Evolutionary conservation across 495 filamentous ascomycete genomes (phyloP).

Genomic region (Ascobolus immersus): DNA sequence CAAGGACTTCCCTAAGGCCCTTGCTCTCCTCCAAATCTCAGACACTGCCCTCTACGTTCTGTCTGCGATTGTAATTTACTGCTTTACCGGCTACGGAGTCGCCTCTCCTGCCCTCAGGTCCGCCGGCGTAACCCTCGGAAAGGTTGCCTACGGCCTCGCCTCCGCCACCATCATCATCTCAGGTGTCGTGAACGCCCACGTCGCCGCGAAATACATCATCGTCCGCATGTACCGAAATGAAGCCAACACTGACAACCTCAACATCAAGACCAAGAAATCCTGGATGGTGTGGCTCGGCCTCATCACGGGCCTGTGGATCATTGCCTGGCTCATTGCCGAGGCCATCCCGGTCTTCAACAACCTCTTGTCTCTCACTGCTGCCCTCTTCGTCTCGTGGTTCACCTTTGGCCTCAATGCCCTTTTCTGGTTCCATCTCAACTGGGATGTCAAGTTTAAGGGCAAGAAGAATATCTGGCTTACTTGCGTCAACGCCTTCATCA

Average conservation of each 20-base stretch:
- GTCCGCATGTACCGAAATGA: too few species aligned
- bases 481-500: too few species aligned
- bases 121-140: conserved; percentile 32
- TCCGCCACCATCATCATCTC: conserved; percentile 48
- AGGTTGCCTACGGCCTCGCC: conserved; percentile 56
- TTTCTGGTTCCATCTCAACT: conserved; percentile 40
- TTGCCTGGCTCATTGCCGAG: conserved; percentile 47
- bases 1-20: conserved; percentile 32
- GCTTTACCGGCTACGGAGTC: conserved; percentile 41
- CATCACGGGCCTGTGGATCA: conserved; percentile 29
- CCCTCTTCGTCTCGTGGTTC: conserved; percentile 38
- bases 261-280: conserved; percentile 34
- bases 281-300: conserved; percentile 31
- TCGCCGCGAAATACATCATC: conserved; percentile 16
- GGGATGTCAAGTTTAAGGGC: conserved; percentile 22
- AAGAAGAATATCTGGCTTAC: conserved; percentile 24
- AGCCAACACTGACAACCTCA: conserved; percentile 16
- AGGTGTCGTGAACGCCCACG: conserved; percentile 47
- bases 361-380: conserved; percentile 29
- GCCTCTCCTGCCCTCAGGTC: conserved; percentile 42
- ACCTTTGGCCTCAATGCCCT: too few species aligned
- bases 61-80: conserved; percentile 44
- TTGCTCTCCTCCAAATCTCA: conserved; percentile 35
- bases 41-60: conserved; percentile 44
- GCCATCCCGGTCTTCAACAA: conserved; percentile 49